Evolutionary conservation across 179 eudicot genomes (phyloP), one percentile per base, ranked within the genome.

Genomic region (Amaranthus tricolor): DNA sequence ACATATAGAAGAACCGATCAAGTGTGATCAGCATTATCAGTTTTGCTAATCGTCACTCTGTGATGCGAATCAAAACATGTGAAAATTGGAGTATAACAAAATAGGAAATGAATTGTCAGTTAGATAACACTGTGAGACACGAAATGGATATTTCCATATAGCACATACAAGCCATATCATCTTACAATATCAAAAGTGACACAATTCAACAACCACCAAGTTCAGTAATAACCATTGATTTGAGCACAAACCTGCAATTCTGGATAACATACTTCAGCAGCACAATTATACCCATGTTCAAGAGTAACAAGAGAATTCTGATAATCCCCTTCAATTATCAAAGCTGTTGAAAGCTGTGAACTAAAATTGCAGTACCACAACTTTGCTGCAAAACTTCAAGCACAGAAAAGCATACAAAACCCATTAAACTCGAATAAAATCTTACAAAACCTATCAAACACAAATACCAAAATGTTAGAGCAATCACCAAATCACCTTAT

Each of bases 291-390:
- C 45, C 96, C 99, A 49, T 70, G 81, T 48, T 90, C 84, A 84
- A 95, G 85, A 78, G 92, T 81, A 76, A 82, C 78, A 72, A 95
- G 80, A 45, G 99, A 87, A 73, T 87, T 94, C 68, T 78, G 86
- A 84, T 93, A 91, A 79, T 93, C 97, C 63, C 98, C 99, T 83
- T 95, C 96, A 72, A 95, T 88, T 21, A 88, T 88, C 58, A 93
- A 84, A 68, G 98, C 98, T 73, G 92, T 93, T 54, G 99, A 96
- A 63, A 93, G 91, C 89, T 93, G 99, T 50, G 98, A 93, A 75
- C 79, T 85, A 90, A 93, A 95, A 85, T 95, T 95, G 86, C 98
- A 95, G 68, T 76, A 91, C 98, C 99, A 95, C 71, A 95, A 85
- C 70, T 86, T 91, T 50, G 87, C 97, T 65, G 86, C 82, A 86